A percentile compares a stretch with the other conserved stretches of the same genome.
Evolutionary conservation across 495 filamentous ascomycete species (phyloP).

Genomic region (Aspergillus cavernicola): DNA sequence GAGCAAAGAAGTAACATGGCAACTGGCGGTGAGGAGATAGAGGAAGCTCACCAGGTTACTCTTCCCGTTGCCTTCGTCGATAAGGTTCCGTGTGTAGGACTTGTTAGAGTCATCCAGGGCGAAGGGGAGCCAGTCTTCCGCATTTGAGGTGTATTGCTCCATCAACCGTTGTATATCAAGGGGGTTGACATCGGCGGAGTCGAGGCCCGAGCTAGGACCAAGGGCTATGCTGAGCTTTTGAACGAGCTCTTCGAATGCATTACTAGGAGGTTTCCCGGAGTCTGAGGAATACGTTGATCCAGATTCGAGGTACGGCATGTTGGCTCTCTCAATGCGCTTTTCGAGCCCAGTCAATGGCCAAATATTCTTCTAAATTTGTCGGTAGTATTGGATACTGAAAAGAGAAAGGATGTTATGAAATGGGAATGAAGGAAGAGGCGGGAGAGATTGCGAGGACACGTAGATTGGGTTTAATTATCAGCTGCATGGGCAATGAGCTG

Average conservation of each 20-base stretch:
- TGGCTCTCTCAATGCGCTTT: constrained; percentile 1
- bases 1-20: not conserved
- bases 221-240: constrained; percentile 64
- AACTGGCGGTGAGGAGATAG: not conserved
- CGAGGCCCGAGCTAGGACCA: constrained; percentile 73
- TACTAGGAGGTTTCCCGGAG: constrained; percentile 4
- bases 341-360: not conserved
- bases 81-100: constrained; percentile 81
- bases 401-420: not conserved
- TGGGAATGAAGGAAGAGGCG: not conserved
- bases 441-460: not conserved
- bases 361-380: not conserved
- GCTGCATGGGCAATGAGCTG: not conserved
- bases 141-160: constrained; percentile 62
- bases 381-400: not conserved
- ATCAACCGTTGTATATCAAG: constrained; percentile 63
- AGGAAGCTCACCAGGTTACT: constrained; percentile 65
- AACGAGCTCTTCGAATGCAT: constrained; percentile 70
- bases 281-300: constrained; percentile 9
- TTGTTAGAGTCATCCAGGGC: constrained; percentile 61
- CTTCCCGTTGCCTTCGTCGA: constrained; percentile 88
- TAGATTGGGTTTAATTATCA: not conserved
- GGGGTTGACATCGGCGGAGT: constrained; percentile 74
- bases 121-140: constrained; percentile 67
- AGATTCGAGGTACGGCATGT: constrained; percentile 36